phyloP scores from a whole-genome alignment of 2,329 filamentous ascomycete genomes.

The Dactylellina cionopaga region DNA sequence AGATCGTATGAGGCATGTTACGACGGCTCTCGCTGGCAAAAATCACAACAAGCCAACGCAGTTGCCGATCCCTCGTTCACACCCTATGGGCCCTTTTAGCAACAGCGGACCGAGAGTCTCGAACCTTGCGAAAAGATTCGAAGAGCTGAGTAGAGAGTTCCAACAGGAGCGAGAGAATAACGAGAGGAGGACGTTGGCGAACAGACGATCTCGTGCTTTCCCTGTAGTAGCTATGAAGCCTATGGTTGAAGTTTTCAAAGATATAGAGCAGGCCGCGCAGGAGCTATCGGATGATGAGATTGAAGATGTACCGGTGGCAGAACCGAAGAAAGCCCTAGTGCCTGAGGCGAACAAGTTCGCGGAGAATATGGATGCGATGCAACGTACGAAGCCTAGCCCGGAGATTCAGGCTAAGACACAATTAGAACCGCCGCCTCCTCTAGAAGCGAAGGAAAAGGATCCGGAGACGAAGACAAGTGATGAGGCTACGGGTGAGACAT shows the following conservation, averaged over 20 bases:
- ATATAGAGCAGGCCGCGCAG: conserved; percentile 90
- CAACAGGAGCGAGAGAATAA: conserved; percentile 85
- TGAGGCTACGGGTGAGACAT: conserved; percentile 19
- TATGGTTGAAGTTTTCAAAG: conserved; percentile 93
- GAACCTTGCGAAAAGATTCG: conserved; percentile 92
- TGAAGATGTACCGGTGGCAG: conserved; percentile 35
- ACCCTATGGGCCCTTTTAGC: conserved; percentile 63
- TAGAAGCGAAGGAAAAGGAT: conserved; percentile 21
- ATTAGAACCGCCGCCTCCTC: background rate
- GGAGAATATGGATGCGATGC: conserved; percentile 52
- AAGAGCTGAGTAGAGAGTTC: conserved; percentile 94
- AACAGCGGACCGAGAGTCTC: conserved; percentile 84
- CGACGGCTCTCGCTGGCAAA: conserved; percentile 51
- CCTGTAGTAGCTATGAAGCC: conserved; percentile 93
- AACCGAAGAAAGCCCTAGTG: conserved; percentile 55
- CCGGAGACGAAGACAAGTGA: conserved; percentile 11
- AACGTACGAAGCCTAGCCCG: conserved; percentile 47
- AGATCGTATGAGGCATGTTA: conserved; percentile 50
- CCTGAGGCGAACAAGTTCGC: conserved; percentile 54
- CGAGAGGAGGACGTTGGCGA: conserved; percentile 82
- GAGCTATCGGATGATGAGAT: conserved; percentile 65
- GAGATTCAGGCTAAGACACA: conserved; percentile 20
- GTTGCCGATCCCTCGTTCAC: conserved; percentile 41
- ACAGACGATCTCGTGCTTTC: conserved; percentile 82
- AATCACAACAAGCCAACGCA: conserved; percentile 26